phyloP scores from a whole-genome alignment of 1,284 basidiomycete genomes.

The Malassezia arunalokei region DNA sequence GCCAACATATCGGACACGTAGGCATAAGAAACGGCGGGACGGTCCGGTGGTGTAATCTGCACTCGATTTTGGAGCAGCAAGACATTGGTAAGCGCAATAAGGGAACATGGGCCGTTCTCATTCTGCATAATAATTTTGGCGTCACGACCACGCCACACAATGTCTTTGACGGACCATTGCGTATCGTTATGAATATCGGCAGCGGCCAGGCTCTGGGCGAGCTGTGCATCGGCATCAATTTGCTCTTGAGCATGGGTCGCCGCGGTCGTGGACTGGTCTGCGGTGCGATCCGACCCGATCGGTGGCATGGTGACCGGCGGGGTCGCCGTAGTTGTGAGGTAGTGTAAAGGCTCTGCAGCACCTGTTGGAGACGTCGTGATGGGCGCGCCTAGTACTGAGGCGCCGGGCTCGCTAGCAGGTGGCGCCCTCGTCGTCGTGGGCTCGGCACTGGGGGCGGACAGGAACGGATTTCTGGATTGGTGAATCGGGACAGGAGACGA shows the following conservation, averaged over 20 bases:
- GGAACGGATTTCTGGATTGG: too few relatives aligned
- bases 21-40: constrained; percentile 63
- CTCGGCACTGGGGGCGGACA: too few relatives aligned
- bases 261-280: neutral
- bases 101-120: constrained; percentile 61
- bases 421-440: too few relatives aligned
- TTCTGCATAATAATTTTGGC: constrained; percentile 49
- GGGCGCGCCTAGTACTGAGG: neutral
- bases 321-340: neutral
- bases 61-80: constrained; percentile 28
- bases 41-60: constrained; percentile 52
- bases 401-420: neutral
- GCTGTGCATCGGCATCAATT: constrained; percentile 8
- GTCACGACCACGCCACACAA: constrained; percentile 23
- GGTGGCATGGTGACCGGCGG: neutral
- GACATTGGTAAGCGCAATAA: constrained; percentile 59
- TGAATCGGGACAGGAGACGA: too few relatives aligned
- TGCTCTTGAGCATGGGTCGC: neutral
- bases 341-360: neutral
- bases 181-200: constrained; percentile 18
- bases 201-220: constrained; percentile 1
- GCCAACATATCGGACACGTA: constrained; percentile 68
- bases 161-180: constrained; percentile 35
- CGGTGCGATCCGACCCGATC: neutral
- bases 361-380: neutral